Evolutionary conservation across 2,329 filamentous ascomycete species (phyloP).

Genomic region (Penicillium sp.): DNA sequence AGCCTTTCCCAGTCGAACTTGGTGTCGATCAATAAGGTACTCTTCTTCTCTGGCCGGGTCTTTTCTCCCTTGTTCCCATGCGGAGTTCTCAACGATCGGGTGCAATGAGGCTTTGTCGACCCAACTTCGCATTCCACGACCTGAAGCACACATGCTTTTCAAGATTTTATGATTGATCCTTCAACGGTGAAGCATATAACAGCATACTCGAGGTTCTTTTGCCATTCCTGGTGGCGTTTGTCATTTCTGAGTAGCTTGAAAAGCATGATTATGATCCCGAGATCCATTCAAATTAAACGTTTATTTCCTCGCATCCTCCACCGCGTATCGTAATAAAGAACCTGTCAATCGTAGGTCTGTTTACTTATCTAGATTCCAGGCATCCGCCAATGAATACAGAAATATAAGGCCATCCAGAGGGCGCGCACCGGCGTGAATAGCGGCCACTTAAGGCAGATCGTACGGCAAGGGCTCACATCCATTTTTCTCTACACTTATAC

Average conservation of each 20-base stretch:
- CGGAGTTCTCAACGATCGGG: conserved; percentile 6
- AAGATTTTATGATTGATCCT: not conserved
- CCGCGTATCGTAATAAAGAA: not conserved
- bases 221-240: not conserved
- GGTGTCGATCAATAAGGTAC: conserved; percentile 1
- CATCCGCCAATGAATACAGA: too few species aligned
- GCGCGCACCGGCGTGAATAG: too few species aligned
- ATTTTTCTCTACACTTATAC: too few species aligned
- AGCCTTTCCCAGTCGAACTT: not conserved
- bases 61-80: conserved; percentile 1
- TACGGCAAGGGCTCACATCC: too few species aligned
- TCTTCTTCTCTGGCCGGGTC: conserved; percentile 3
- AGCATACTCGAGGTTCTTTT: not conserved
- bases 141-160: not conserved
- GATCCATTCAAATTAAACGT: not conserved
- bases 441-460: too few species aligned
- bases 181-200: not conserved
- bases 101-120: conserved; percentile 8
- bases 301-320: not conserved
- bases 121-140: not conserved
- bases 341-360: too few species aligned
- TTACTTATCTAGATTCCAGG: too few species aligned
- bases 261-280: not conserved
- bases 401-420: too few species aligned
- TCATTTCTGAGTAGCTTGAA: not conserved